A percentile compares a stretch with the other conserved stretches of the same genome.
Conservation (phyloP, 306 rosid genomes). For the Dryas alaskensis region DNA sequence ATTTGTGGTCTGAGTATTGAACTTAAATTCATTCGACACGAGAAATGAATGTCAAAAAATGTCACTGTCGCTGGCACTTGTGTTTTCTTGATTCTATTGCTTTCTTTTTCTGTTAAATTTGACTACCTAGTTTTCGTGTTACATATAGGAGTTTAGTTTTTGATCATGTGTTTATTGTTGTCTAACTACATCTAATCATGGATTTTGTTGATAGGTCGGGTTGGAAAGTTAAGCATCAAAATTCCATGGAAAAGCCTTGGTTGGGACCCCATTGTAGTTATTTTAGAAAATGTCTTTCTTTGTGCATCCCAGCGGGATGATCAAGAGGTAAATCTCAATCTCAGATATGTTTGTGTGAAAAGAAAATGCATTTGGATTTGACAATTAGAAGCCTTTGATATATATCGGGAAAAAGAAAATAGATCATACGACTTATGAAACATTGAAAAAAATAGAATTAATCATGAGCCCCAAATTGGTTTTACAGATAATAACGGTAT, state of each 20-base stretch:
- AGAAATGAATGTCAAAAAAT: not conserved
- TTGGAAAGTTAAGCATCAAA: constrained; percentile 90
- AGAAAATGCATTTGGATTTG: not conserved
- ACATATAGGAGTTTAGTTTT: not conserved
- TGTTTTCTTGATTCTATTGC: not conserved
- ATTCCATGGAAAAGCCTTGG: constrained; percentile 98
- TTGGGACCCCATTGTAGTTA: constrained; percentile 82
- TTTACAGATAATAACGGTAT: not conserved
- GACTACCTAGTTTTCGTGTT: not conserved
- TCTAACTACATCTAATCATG: not conserved
- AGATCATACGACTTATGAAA: not conserved
- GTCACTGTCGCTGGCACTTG: not conserved
- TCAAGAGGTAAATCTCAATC: constrained; percentile 59
- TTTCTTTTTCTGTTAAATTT: not conserved
- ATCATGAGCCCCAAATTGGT: not conserved
- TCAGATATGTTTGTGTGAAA: not conserved
- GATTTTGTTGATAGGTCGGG: constrained; percentile 55
- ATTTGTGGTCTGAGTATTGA: not conserved
- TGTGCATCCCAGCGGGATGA: constrained; percentile 85
- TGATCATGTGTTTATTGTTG: not conserved
- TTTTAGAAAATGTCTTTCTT: constrained; percentile 74
- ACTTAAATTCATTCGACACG: not conserved
- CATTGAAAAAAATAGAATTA: not conserved
- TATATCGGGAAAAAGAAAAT: not conserved
- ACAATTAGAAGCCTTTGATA: not conserved